Percentiles rank a stretch among this genome's conserved stretches.
Conservation (phyloP, 2,329 filamentous ascomycete genomes). For the Beauveria australis region DNA sequence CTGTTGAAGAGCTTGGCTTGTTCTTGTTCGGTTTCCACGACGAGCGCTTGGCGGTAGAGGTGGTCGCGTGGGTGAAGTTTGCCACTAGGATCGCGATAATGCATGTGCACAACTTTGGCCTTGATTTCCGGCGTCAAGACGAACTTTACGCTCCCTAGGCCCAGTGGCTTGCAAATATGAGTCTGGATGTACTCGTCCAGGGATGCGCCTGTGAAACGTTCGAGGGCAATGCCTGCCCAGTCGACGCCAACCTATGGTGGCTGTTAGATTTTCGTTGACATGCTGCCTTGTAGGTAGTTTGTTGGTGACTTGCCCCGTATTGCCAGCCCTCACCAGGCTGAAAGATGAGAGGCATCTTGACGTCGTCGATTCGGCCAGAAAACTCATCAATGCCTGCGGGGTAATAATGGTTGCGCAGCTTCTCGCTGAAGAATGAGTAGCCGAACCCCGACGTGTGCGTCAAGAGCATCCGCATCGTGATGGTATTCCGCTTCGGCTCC, state of each 20-base stretch:
- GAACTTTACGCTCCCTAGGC: constrained; percentile 44
- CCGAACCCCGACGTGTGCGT: constrained; percentile 49
- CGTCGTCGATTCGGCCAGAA: constrained; percentile 41
- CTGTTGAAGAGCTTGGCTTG: constrained; percentile 42
- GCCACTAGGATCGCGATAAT: constrained; percentile 40
- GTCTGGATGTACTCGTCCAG: constrained; percentile 42
- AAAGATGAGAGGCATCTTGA: constrained; percentile 48
- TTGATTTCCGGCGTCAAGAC: constrained; percentile 48
- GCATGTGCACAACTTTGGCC: constrained; percentile 47
- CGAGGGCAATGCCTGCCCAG: constrained; percentile 44
- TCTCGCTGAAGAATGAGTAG: constrained; percentile 46
- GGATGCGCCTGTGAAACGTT: constrained; percentile 33
- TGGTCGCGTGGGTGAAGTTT: constrained; percentile 38
- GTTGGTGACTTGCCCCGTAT: constrained; percentile 40
- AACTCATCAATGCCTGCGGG: constrained; percentile 51
- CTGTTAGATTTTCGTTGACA: background rate
- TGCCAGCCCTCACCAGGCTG: constrained; percentile 56
- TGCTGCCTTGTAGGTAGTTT: fast-evolving
- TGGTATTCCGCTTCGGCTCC: constrained; percentile 37
- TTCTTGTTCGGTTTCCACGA: constrained; percentile 35
- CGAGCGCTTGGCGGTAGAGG: constrained; percentile 33
- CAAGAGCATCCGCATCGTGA: constrained; percentile 50
- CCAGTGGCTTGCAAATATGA: constrained; percentile 39
- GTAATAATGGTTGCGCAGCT: constrained; percentile 36
- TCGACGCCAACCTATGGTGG: constrained; percentile 37